Evolutionary conservation across 1,284 basidiomycete species (phyloP), one percentile per base, ranked within the genome.

Genomic region (Tilletiopsis washingtonensis): DNA sequence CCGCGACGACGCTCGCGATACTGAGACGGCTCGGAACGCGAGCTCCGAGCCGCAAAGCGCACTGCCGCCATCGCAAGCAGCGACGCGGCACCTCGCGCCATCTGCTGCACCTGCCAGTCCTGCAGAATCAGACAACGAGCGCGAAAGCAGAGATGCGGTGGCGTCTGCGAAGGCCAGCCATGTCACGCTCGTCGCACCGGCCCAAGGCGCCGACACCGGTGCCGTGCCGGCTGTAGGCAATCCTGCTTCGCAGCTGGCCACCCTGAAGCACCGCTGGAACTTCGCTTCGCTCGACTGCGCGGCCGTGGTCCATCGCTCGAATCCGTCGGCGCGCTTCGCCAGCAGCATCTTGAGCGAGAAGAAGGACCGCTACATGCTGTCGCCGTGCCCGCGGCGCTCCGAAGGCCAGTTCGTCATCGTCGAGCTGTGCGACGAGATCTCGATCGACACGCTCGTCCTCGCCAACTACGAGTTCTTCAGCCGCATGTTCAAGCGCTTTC

Each of bases 401-500:
- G 47, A 51, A 17, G 54, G 59, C 17, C 88, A 94, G 67, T 96
- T 84, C 74, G 86, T 97, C 19, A 83, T 96, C 24, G 84, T 97
- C 39, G 94, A 98, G 75, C 82, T 97, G 5, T 99, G 94, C 76
- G 91, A 97, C 62, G 93, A 97, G 73, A 91, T 98, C 61, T 79
- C 86, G 42, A 89, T 97, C 65, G 91, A 98, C 74, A 93, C 91
- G 0, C 81, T 98, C 44, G 91, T 97, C 70, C 77, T 99, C 5
- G 91, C 91, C 47, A 94, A 97, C 68, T 94, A 88, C 74, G 93
- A 98, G 76, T 97, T 97, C 77, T 99, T 97, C 77, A 91, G 87
- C 62, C 90, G 91, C 9, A 87, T 96, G 45, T 94, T 98, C 77
- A 87, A 88, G 74, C 86, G 91, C 47, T 86, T 98, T 58, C 80